Percentiles rank a stretch among this genome's conserved stretches.
phyloP scores from a whole-genome alignment of 345 rosid species.

The Viola odorata region DNA sequence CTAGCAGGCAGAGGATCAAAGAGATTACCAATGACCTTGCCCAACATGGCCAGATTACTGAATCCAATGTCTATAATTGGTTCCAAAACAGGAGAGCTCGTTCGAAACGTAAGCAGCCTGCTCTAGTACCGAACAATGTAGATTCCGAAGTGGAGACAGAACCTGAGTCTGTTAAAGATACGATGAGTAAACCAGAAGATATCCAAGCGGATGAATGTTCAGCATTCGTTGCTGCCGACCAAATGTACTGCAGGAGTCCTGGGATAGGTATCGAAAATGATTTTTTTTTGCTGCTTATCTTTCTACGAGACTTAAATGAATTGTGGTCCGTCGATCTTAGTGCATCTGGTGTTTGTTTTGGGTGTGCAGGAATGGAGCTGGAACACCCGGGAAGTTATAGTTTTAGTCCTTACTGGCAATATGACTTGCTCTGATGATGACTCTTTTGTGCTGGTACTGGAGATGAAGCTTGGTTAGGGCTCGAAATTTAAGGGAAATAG shows the following conservation, averaged over 20 bases:
- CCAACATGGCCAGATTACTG: constrained; percentile 58
- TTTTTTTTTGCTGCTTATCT: no score
- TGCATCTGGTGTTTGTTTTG: no score
- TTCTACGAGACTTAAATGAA: no score
- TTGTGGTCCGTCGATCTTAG: no score
- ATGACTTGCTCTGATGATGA: no score
- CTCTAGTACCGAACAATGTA: constrained; percentile 8
- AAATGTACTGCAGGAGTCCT: constrained; percentile 14
- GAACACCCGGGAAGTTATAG: no score
- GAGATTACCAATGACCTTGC: constrained; percentile 48
- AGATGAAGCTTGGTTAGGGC: no score
- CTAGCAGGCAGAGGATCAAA: constrained; percentile 46
- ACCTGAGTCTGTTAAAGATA: constrained; percentile 25
- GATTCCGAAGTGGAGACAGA: constrained; percentile 23
- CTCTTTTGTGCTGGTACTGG: no score
- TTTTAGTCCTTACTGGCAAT: no score
- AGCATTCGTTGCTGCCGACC: neutral
- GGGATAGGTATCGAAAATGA: constrained; percentile 9
- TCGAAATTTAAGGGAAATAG: no score
- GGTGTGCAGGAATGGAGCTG: no score
- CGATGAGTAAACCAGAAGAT: constrained; percentile 30
- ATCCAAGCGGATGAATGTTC: constrained; percentile 7
- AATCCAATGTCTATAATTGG: constrained; percentile 76
- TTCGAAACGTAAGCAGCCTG: constrained; percentile 47
- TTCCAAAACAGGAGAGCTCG: constrained; percentile 78